Conservation (phyloP, 345 rosid species). For the Citrus trifoliata region DNA sequence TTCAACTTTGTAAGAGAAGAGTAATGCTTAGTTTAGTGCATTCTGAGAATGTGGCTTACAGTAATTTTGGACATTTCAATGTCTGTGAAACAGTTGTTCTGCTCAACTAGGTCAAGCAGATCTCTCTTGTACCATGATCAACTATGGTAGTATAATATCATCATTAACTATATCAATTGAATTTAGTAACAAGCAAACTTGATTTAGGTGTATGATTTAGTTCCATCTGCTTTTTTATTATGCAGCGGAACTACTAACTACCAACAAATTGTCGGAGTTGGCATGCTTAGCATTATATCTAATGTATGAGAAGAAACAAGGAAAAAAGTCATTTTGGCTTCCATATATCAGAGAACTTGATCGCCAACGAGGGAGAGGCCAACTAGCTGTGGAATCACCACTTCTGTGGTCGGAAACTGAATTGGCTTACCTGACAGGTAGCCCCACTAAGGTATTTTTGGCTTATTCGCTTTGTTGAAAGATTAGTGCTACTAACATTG, state of each 20-base stretch:
- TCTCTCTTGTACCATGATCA: not conserved
- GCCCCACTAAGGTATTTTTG: constrained; percentile 78
- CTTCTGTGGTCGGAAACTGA: constrained; percentile 90
- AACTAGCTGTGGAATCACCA: constrained; percentile 91
- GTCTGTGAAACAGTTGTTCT: not conserved
- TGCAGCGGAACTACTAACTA: constrained; percentile 83
- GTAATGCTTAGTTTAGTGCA: not conserved
- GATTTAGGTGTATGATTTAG: constrained; percentile 2
- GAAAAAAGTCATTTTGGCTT: constrained; percentile 88
- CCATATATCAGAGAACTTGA: constrained; percentile 96
- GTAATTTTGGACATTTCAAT: not conserved
- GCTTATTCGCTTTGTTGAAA: not conserved
- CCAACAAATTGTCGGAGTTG: constrained; percentile 87
- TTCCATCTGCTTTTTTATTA: constrained; percentile 9
- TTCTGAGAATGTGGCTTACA: not conserved
- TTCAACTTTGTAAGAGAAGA: not conserved
- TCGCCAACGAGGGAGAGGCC: constrained; percentile 96
- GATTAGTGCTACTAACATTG: not conserved
- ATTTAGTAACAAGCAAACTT: not conserved
- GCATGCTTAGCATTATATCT: constrained; percentile 93
- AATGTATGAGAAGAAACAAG: constrained; percentile 99
- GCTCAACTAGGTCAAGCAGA: not conserved
- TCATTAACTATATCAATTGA: not conserved
- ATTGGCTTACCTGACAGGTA: constrained; percentile 83
- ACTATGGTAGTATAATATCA: not conserved